Conservation (phyloP, 352 stramenopile genomes). For the Phytophthora lateralis region DNA sequence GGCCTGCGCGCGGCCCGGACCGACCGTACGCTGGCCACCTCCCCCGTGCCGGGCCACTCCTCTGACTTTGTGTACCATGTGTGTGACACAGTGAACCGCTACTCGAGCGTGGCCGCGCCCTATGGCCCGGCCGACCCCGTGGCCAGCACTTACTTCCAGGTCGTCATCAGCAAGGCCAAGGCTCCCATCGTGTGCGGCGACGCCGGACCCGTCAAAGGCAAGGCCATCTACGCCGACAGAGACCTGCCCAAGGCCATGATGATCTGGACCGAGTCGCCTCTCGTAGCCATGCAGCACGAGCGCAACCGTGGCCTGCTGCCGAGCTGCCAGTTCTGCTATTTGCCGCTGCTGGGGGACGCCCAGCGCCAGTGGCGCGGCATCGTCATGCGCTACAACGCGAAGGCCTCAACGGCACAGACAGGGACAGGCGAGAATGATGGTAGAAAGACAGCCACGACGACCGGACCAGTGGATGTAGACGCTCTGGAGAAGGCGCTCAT, state of each 20-base stretch:
- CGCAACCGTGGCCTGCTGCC: conserved; percentile 41
- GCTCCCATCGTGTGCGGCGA: conserved; percentile 65
- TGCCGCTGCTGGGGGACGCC: conserved; percentile 62
- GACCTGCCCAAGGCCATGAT: conserved; percentile 48
- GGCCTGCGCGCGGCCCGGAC: conserved; percentile 13
- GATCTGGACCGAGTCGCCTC: conserved; percentile 76
- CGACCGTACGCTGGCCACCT: conserved; percentile 26
- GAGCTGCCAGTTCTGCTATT: conserved; percentile 78
- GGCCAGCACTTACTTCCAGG: conserved; percentile 63
- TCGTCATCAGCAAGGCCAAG: conserved; percentile 65
- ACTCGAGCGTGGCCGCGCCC: conserved; percentile 60
- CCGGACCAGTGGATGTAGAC: conserved; percentile 20
- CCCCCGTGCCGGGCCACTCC: not conserved
- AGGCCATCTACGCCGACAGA: conserved; percentile 68
- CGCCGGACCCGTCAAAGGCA: conserved; percentile 67
- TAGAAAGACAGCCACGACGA: conserved; percentile 11
- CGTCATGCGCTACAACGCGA: conserved; percentile 34
- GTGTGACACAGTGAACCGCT: conserved; percentile 34
- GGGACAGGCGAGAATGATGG: conserved; percentile 6
- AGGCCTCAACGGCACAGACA: not conserved
- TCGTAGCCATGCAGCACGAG: conserved; percentile 79
- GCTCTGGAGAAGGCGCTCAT: conserved; percentile 52
- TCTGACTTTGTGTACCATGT: conserved; percentile 1
- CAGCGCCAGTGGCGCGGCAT: conserved; percentile 54
- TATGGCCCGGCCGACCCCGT: conserved; percentile 56